These are phyloP conservation scores for Phytophthora syringae DNA, from an alignment of 352 stramenopile species.

Conservation along the genomic window DNA sequence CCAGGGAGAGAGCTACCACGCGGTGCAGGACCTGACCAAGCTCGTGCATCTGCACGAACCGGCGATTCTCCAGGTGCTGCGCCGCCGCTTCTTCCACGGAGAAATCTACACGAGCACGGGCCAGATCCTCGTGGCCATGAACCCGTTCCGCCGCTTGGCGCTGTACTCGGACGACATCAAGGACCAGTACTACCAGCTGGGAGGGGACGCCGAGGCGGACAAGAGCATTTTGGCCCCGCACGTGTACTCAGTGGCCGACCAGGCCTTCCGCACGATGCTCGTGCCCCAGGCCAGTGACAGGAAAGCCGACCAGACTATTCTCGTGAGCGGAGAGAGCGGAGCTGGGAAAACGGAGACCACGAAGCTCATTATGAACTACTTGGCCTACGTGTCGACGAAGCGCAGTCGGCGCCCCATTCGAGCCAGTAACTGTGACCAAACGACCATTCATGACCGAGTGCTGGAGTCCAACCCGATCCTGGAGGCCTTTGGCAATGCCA, in stretches of 20 bases:
- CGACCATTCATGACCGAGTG: constrained; percentile 86
- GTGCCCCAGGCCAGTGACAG: constrained; percentile 39
- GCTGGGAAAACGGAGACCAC: constrained; percentile 97
- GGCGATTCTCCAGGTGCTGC: constrained; percentile 90
- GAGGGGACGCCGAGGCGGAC: constrained; percentile 58
- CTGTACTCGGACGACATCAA: constrained; percentile 79
- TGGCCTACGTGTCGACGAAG: constrained; percentile 85
- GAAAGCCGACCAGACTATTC: constrained; percentile 93
- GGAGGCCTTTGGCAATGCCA: constrained; percentile 95
- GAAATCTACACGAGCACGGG: constrained; percentile 91
- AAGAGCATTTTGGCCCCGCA: constrained; percentile 74
- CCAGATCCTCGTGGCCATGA: constrained; percentile 86
- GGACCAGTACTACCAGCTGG: constrained; percentile 68
- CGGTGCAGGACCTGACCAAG: constrained; percentile 89
- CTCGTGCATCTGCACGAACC: constrained; percentile 92
- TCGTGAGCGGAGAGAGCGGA: constrained; percentile 96
- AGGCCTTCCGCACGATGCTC: constrained; percentile 89
- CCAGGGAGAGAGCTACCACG: constrained; percentile 64
- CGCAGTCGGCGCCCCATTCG: constrained; percentile 32
- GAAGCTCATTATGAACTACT: constrained; percentile 98
- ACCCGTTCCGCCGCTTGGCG: constrained; percentile 78
- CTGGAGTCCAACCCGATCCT: constrained; percentile 96
- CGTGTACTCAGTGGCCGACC: constrained; percentile 86
- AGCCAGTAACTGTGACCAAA: constrained; percentile 40
- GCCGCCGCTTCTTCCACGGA: constrained; percentile 81